Evolutionary conservation across 805 yeast genomes (phyloP), one percentile per base, ranked within the genome.

Genomic region (Cyberlindnera petersonii): DNA sequence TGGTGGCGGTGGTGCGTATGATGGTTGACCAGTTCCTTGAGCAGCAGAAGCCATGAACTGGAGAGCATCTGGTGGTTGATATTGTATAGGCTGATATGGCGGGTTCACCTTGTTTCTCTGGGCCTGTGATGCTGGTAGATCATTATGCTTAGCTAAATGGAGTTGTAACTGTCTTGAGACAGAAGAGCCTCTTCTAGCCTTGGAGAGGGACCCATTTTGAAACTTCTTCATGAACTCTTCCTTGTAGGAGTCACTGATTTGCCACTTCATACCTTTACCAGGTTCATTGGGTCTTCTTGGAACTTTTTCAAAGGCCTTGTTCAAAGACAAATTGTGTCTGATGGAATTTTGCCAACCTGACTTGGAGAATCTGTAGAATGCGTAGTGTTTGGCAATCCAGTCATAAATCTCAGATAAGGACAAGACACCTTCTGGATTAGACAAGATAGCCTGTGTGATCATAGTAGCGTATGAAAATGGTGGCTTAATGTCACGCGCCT

Each of bases 221-320:
- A 89, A 79, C 65, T 88, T 86, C 50, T 73, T 75, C 58, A 89
- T 63, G 54, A 89, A 89, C 48, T 93, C 98, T 31, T 79, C 80
- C 53, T 83, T 81, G 60, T 84, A 91, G 33, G 79, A 67, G 28
- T 86, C 93, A 47, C 88, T 79, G 43, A 93, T 89, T 65, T 88
- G 94, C 99, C 99, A 93, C 64, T 93, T 93, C 95, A 93, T 91
- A 48, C 98, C 98, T 62, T 93, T 93, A 14, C 99, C 98, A 0
- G 98, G 97, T 65, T 93, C 98, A 60, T 87, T 83, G 22, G 95
- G 89, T 58, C 85, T 77, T 55, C 99, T 74, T 28, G 98, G 96
- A 17, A 91, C 97, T 64, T 93, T 93, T 56, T 91, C 98, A 65
- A 93, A 93, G 13, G 98, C 98, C 67, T 91, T 93, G 64, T 93